Base-by-base conservation (phyloP, 768 basidiomycete species). In the Tricholoma bakamatsutake region DNA sequence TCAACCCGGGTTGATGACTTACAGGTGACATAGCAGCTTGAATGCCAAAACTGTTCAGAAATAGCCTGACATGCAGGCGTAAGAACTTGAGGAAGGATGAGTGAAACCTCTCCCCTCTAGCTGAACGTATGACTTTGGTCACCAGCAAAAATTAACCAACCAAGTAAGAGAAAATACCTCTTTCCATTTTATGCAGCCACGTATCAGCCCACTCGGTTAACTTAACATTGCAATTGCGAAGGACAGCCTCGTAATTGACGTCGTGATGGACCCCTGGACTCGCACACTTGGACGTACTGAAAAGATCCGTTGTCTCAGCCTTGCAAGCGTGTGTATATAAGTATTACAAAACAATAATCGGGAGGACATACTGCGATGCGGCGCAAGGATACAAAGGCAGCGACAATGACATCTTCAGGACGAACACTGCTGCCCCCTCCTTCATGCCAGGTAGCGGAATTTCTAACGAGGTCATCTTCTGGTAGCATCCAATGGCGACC, bases 401-500 rank as follows among this genome's bases (percentile, higher is more conserved):
- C 79, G 27, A 92, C 78, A 59, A 93, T 80, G 48, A 90, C 89
- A 64, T 93, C 90, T 69, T 92, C 90, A 8, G 87, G 87, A 46
- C 89, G 84, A 39, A 73, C 67, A 33, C 77, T 69, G 27, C 72
- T 68, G 51, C 78, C 79, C 47, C 79, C 78, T 37, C 77, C 76
- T 65, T 82, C 78, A 66, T 91, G 90, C 90, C 91, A 93, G 21
- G 75, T 78, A 35, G 68, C 71, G 4, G 87, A 80, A 62, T 87
- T 78, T 57, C 85, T 78, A 57, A 92, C 80, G 56, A 91, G 77
- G 53, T 91, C 88, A 64, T 89, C 88, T 73, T 92, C 90, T 8
- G 87, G 88, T 17, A 93, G 78, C 91, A 93, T 93, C 89, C 89
- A 92, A 57, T 82, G 84, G 42, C 87, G 77, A 48, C 90, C 91